Evolutionary conservation across 163 green algal species (phyloP).

Genomic region (Chlorella variabilis): DNA sequence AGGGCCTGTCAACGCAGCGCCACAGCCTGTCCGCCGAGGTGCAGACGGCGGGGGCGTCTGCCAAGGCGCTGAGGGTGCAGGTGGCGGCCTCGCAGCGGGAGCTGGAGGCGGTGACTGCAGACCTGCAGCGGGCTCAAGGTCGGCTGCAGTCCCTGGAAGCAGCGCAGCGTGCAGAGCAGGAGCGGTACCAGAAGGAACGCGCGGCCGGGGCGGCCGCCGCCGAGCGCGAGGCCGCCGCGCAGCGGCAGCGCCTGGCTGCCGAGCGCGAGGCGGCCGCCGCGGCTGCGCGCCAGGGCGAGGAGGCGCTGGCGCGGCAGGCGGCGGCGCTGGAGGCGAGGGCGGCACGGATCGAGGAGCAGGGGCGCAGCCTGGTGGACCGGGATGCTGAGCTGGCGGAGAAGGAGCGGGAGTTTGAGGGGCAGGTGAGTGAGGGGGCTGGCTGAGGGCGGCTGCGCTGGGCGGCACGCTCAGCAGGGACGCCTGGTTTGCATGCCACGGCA

Average conservation of each 20-base stretch:
- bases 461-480: no score
- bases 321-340: conserved; percentile 36
- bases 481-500: no score
- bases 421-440: not conserved
- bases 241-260: conserved; percentile 5
- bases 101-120: conserved; percentile 19
- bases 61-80: conserved; percentile 22
- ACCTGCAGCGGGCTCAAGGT: conserved; percentile 32
- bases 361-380: conserved; percentile 35
- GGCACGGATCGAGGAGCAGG: conserved; percentile 40
- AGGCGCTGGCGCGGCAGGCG: conserved; percentile 16
- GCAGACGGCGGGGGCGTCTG: not conserved
- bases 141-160: conserved; percentile 33
- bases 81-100: conserved; percentile 21
- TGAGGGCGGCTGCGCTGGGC: not conserved
- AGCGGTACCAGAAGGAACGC: conserved; percentile 31
- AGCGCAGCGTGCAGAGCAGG: conserved; percentile 31
- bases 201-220: not conserved
- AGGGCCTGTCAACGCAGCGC: conserved; percentile 9
- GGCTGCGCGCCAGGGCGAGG: conserved; percentile 13
- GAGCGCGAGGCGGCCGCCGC: conserved; percentile 19
- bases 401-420: conserved; percentile 43
- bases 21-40: conserved; percentile 33
- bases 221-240: conserved; percentile 6
- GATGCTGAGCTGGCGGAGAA: conserved; percentile 43